These are phyloP conservation scores for Leptographium galeiforme DNA, from an alignment of 2,329 filamentous ascomycete species.

Conservation along the genomic window DNA sequence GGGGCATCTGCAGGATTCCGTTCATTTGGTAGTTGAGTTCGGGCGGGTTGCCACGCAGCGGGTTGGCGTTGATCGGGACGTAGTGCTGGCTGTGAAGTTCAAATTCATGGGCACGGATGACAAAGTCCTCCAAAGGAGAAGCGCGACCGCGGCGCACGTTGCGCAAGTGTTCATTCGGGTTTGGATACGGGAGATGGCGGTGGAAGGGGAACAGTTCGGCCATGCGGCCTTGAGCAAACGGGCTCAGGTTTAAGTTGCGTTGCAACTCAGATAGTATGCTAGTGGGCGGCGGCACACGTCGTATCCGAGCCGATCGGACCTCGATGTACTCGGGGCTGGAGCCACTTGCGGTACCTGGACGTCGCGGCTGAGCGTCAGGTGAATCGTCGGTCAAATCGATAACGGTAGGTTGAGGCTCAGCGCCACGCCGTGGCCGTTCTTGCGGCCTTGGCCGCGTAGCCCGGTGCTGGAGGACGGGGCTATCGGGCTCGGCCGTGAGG, in stretches of 20 bases:
- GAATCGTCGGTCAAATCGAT: slow-evolving; percentile 35
- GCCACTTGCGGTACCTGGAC: not conserved
- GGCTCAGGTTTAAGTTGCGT: not conserved
- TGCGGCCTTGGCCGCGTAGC: not conserved
- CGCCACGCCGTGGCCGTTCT: slow-evolving; percentile 8
- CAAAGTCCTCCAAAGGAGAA: not conserved
- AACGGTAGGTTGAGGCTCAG: slow-evolving; percentile 18
- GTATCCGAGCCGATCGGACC: not conserved
- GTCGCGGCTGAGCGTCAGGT: not conserved
- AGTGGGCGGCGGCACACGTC: not conserved
- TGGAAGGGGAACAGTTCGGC: not conserved
- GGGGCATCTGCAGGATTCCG: slow-evolving; percentile 14
- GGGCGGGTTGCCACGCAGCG: slow-evolving; percentile 17
- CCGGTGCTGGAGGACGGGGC: slow-evolving; percentile 20
- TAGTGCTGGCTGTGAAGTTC: slow-evolving; percentile 13
- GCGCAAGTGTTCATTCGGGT: not conserved
- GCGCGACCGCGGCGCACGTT: not conserved
- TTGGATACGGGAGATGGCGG: not conserved
- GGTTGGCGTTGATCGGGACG: slow-evolving; percentile 13
- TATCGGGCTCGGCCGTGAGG: slow-evolving; percentile 36
- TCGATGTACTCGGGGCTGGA: not conserved
- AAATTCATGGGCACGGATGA: slow-evolving; percentile 11
- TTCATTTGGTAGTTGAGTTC: slow-evolving; percentile 20
- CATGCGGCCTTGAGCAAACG: not conserved
- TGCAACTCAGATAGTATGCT: not conserved